Percentiles rank a stretch among this genome's conserved stretches.
Conservation (phyloP, 2,329 filamentous ascomycete genomes). For the Bisporella sp. region DNA sequence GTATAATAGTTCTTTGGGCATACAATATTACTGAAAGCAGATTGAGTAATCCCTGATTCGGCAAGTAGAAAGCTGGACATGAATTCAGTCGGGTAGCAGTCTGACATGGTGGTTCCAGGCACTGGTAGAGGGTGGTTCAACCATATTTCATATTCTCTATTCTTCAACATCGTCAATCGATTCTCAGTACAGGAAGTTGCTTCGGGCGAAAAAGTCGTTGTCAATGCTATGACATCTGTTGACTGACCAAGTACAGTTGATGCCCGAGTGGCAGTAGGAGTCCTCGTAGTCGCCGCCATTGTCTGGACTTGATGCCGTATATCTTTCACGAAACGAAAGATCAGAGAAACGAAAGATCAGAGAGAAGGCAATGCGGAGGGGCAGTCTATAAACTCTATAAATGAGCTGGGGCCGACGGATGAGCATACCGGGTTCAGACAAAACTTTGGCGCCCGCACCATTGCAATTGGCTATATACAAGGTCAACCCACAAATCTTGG, state of each 20-base stretch:
- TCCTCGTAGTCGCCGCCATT: neutral
- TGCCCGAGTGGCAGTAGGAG: neutral
- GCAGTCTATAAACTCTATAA: no score
- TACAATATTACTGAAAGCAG: slow-evolving; percentile 16
- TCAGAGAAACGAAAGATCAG: no score
- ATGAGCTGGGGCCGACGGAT: no score
- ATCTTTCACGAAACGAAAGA: no score
- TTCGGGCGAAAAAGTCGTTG: slow-evolving; percentile 12
- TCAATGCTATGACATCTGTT: slow-evolving; percentile 7
- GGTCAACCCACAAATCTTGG: no score
- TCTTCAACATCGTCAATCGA: slow-evolving; percentile 17
- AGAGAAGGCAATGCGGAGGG: no score
- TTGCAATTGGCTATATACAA: no score
- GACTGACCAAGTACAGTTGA: neutral
- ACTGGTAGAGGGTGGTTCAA: slow-evolving; percentile 17
- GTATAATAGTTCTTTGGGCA: slow-evolving; percentile 15
- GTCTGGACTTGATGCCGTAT: no score
- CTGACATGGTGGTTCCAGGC: slow-evolving; percentile 14
- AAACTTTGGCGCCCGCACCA: no score
- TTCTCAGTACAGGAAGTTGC: slow-evolving; percentile 17
- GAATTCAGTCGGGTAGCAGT: slow-evolving; percentile 19
- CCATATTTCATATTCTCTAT: slow-evolving; percentile 17
- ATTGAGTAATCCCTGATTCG: slow-evolving; percentile 13
- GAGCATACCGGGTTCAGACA: no score
- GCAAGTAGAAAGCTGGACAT: slow-evolving; percentile 12